These are phyloP conservation scores for Exophiala spinifera DNA, from an alignment of 2,329 filamentous ascomycete genomes.

Conservation along the genomic window DNA sequence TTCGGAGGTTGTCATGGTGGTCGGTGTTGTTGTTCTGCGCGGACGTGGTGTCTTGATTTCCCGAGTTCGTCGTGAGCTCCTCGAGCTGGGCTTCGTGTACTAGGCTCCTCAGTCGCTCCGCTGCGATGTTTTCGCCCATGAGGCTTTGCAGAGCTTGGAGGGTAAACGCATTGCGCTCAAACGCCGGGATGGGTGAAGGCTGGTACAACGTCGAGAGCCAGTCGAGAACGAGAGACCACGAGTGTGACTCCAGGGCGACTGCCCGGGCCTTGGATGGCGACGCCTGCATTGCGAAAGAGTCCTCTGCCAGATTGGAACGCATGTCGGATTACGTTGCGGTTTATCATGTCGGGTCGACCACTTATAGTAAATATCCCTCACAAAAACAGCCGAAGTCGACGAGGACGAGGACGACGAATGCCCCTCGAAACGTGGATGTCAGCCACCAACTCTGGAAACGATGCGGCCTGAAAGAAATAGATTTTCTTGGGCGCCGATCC, in stretches of 20 bases:
- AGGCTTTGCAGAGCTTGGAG: slow-evolving; percentile 26
- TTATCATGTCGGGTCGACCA: too few relatives aligned
- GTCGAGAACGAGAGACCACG: slow-evolving; percentile 83
- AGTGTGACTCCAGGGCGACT: slow-evolving; percentile 77
- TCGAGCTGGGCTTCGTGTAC: slow-evolving; percentile 32
- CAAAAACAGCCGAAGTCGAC: too few relatives aligned
- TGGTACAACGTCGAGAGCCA: slow-evolving; percentile 75
- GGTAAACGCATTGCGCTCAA: slow-evolving; percentile 85
- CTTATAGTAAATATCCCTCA: too few relatives aligned
- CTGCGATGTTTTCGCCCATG: slow-evolving; percentile 25
- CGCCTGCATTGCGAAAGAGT: slow-evolving; percentile 44
- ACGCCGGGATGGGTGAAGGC: slow-evolving; percentile 62
- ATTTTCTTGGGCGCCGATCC: too few relatives aligned
- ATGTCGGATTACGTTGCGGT: background rate
- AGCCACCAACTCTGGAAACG: too few relatives aligned
- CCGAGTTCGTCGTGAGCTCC: slow-evolving; percentile 2
- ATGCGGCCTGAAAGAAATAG: too few relatives aligned
- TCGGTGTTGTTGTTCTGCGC: too few relatives aligned
- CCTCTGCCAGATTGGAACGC: background rate
- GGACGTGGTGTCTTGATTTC: background rate
- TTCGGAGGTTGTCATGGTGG: too few relatives aligned
- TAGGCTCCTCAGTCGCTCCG: slow-evolving; percentile 40
- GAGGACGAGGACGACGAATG: too few relatives aligned
- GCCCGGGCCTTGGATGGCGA: slow-evolving; percentile 66
- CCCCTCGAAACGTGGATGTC: too few relatives aligned